phyloP scores from a whole-genome alignment of 2,329 filamentous ascomycete genomes.

The Magnaporthiopsis rhizophila region DNA sequence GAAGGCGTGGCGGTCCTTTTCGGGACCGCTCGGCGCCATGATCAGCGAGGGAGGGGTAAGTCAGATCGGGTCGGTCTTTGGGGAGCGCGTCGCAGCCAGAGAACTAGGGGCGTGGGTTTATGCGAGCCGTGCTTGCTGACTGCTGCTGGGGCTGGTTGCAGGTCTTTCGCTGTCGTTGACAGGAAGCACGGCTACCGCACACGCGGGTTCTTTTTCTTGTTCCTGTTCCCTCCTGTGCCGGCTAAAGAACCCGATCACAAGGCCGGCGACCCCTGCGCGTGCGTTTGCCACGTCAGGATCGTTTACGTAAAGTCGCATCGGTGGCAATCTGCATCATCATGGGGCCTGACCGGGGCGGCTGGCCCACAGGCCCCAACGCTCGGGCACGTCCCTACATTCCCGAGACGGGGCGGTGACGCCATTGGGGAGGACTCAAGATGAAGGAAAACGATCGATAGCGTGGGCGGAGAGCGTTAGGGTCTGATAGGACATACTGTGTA shows the following conservation, averaged over 20 bases:
- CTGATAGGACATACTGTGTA: too few species aligned
- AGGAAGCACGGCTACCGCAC: neutral
- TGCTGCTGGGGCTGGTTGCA: neutral
- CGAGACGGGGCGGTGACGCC: neutral
- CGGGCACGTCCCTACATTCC: neutral
- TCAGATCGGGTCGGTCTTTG: too few species aligned
- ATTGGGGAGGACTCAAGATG: neutral
- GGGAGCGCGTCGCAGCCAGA: neutral
- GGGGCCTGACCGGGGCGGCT: neutral
- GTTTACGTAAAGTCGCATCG: neutral
- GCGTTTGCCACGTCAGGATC: neutral
- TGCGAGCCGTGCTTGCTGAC: neutral
- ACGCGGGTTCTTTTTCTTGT: neutral
- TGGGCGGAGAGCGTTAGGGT: too few species aligned
- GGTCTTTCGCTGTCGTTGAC: neutral
- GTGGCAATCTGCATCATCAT: neutral
- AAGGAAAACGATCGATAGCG: neutral
- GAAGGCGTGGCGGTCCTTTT: conserved; percentile 54
- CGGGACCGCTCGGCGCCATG: conserved; percentile 3
- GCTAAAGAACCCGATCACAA: neutral
- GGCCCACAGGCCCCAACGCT: neutral
- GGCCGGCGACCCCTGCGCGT: neutral
- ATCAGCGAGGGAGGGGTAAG: neutral
- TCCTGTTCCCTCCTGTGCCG: neutral
- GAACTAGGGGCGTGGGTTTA: neutral